Evolutionary conservation across 2,329 filamentous ascomycete species (phyloP).

Genomic region (Scedosporium boydii): DNA sequence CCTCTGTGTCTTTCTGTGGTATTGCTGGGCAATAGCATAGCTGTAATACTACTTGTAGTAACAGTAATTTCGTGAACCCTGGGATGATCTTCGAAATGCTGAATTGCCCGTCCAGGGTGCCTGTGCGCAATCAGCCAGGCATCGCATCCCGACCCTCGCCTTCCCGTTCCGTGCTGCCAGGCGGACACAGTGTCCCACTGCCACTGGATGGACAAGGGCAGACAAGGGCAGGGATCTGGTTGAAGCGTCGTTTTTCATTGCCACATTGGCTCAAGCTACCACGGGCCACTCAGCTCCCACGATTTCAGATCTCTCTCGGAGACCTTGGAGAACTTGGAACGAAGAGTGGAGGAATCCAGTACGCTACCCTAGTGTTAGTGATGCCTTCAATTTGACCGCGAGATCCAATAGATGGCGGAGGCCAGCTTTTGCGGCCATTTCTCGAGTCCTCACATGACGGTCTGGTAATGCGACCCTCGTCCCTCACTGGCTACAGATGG

Average conservation of each 20-base stretch:
- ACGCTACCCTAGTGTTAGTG: neutral
- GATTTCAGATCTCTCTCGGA: neutral
- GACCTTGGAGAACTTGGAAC: too few relatives aligned
- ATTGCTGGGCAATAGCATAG: too few relatives aligned
- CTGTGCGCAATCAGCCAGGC: conserved; percentile 1
- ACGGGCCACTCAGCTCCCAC: neutral
- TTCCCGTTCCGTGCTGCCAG: neutral
- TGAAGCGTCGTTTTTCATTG: neutral
- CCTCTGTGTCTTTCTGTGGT: neutral
- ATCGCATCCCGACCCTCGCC: neutral
- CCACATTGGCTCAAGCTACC: neutral
- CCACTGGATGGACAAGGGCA: neutral
- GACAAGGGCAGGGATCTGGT: neutral
- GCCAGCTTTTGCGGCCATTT: neutral
- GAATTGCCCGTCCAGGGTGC: neutral
- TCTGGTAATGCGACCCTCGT: conserved; percentile 2
- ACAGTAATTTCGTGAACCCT: neutral
- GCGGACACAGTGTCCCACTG: neutral
- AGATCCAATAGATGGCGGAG: conserved; percentile 1
- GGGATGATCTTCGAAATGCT: conserved; percentile 1
- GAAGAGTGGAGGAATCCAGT: neutral
- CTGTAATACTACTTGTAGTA: neutral
- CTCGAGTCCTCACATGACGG: conserved; percentile 1
- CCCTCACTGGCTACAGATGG: neutral
- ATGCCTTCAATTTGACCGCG: neutral